A percentile compares a stretch with the other conserved stretches of the same genome.
phyloP scores from a whole-genome alignment of 2,329 filamentous ascomycete genomes.

The Diaporthe sp. region DNA sequence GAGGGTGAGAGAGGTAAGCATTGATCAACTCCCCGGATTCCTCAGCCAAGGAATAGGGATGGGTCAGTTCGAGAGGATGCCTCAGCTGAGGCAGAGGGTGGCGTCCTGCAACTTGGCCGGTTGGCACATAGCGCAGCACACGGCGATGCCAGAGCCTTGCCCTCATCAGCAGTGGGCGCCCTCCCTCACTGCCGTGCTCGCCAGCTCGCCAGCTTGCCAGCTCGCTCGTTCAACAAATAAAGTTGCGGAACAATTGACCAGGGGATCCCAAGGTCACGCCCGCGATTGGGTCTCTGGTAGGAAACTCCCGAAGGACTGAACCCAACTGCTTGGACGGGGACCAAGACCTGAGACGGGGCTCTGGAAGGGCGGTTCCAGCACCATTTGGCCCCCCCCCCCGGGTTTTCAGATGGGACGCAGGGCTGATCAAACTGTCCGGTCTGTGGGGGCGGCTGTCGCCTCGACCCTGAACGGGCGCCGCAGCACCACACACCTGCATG shows the following conservation, averaged over 20 bases:
- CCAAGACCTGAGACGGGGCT: conserved; percentile 19
- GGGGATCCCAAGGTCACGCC: conserved; percentile 5
- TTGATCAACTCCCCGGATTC: conserved; percentile 23
- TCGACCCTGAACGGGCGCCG: conserved; percentile 2
- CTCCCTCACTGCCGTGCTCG: no score
- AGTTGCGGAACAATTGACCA: conserved; percentile 17
- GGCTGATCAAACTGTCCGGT: conserved; percentile 23
- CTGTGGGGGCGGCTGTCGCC: conserved; percentile 12
- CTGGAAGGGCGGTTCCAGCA: not conserved
- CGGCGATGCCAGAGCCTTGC: not conserved
- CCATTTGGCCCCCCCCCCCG: no score
- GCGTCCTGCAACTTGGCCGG: conserved; percentile 11
- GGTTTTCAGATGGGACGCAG: conserved; percentile 17
- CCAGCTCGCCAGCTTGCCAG: not conserved
- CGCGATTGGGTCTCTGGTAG: conserved; percentile 17
- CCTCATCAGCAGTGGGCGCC: not conserved
- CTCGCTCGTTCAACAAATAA: conserved; percentile 4
- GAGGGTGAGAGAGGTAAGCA: conserved; percentile 1
- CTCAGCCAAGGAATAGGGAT: conserved; percentile 27
- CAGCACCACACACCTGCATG: not conserved
- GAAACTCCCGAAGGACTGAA: conserved; percentile 2
- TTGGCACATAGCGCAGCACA: not conserved
- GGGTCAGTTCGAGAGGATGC: conserved; percentile 10
- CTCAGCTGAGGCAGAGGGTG: conserved; percentile 15
- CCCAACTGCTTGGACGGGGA: conserved; percentile 20